Evolutionary conservation across 2,329 filamentous ascomycete genomes (phyloP).

Genomic region (Trichoderma polysporum): DNA sequence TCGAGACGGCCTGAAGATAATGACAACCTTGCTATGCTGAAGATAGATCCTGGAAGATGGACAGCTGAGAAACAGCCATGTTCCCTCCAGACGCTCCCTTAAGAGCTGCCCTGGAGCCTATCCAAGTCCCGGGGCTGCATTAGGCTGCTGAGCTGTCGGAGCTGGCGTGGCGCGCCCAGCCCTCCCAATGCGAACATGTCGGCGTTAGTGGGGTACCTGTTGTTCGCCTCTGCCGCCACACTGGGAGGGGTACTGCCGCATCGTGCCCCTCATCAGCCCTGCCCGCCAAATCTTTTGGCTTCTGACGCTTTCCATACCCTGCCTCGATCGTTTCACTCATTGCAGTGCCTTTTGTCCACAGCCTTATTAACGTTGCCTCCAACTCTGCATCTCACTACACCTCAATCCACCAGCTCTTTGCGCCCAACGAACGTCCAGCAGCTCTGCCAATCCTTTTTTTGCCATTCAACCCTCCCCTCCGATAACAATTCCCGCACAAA

Average conservation of each 20-base stretch:
- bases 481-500: conserved; percentile 6
- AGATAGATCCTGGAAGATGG: background rate
- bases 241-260: conserved; percentile 25
- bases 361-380: conserved; percentile 10
- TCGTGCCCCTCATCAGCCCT: conserved; percentile 27
- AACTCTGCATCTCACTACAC: background rate
- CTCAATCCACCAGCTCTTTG: background rate
- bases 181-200: background rate
- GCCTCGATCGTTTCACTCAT: conserved; percentile 11
- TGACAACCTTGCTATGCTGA: background rate
- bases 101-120: background rate
- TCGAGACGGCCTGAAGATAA: background rate
- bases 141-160: background rate
- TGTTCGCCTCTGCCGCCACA: conserved; percentile 14
- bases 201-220: conserved; percentile 22
- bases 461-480: background rate
- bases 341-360: conserved; percentile 8
- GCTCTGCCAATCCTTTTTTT: background rate
- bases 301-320: conserved; percentile 43
- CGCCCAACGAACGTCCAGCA: background rate
- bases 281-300: conserved; percentile 40
- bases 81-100: background rate
- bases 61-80: background rate
- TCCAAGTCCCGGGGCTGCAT: background rate
- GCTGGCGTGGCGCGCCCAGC: background rate